Percentiles rank a stretch among this genome's conserved stretches.
Evolutionary conservation across 192 early-diverging fungal species (phyloP).

Genomic region (Coemansia sp.): DNA sequence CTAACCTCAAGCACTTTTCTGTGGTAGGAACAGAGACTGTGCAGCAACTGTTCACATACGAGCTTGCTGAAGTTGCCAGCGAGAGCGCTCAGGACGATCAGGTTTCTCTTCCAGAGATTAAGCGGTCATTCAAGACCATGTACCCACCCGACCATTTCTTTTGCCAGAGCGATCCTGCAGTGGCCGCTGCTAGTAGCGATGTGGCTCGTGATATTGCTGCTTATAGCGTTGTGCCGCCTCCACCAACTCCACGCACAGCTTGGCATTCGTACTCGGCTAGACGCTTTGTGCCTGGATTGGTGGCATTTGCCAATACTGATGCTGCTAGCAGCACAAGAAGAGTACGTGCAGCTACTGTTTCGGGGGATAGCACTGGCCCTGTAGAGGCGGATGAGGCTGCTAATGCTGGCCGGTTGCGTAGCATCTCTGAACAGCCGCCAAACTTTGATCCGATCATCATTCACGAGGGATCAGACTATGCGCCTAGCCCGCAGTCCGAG

Average conservation of each 20-base stretch:
- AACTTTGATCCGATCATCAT: constrained; percentile 5
- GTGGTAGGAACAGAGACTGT: constrained; percentile 35
- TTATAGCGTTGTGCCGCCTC: not conserved
- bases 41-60: constrained; percentile 36
- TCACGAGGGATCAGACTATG: constrained; percentile 16
- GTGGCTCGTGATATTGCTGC: constrained; percentile 9
- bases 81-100: not conserved
- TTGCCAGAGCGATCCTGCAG: constrained; percentile 20
- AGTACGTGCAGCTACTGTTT: not conserved
- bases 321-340: not conserved
- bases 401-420: constrained; percentile 10
- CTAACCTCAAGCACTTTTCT: constrained; percentile 23
- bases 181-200: constrained; percentile 14
- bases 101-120: not conserved
- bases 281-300: constrained; percentile 42
- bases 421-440: constrained; percentile 25
- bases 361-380: constrained; percentile 6
- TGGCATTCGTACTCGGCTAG: constrained; percentile 20
- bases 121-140: constrained; percentile 31
- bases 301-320: constrained; percentile 26
- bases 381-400: not conserved
- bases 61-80: constrained; percentile 2
- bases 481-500: constrained; percentile 15
- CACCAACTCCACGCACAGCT: constrained; percentile 14
- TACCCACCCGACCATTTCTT: constrained; percentile 37